Percentiles rank a stretch among this genome's conserved stretches.
phyloP scores from a whole-genome alignment of 169 alveolate genomes.

The Amoebophrya sp. region DNA sequence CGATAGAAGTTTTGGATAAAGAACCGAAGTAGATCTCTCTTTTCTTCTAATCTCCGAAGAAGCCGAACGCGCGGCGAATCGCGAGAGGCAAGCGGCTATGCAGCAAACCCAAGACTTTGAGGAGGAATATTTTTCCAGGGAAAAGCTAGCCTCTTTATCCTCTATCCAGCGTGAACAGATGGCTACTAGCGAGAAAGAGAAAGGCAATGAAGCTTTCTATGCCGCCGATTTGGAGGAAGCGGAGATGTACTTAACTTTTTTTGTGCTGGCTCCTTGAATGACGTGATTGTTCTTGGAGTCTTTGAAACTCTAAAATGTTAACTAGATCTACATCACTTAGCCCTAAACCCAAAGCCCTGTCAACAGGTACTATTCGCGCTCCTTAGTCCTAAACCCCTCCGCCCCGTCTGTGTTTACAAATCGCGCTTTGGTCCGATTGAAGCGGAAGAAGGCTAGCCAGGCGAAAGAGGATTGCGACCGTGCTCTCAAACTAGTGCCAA shows the following conservation, averaged over 20 bases:
- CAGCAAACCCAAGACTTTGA: background rate
- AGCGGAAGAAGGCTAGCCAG: background rate
- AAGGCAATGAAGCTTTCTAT: background rate
- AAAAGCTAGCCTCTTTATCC: too few species aligned
- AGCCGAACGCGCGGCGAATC: background rate
- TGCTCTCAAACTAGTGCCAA: background rate
- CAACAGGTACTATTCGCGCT: constrained; percentile 4
- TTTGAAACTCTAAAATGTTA: too few species aligned
- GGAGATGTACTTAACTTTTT: background rate
- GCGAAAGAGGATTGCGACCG: constrained; percentile 1
- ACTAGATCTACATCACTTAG: background rate
- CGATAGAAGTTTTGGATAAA: too few species aligned
- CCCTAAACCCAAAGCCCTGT: background rate
- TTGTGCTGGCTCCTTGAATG: too few species aligned
- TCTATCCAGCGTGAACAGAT: background rate
- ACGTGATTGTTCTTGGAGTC: too few species aligned
- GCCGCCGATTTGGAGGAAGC: background rate
- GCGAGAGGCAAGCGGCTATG: background rate
- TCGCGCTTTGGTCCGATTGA: background rate
- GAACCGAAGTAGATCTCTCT: too few species aligned
- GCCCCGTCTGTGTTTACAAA: background rate
- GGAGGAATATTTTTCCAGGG: too few species aligned
- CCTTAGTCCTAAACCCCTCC: background rate
- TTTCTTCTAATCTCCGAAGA: too few species aligned
- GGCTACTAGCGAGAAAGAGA: background rate